Base-by-base conservation (phyloP, 2,329 filamentous ascomycete genomes). In the Aureobasidium sp. region DNA sequence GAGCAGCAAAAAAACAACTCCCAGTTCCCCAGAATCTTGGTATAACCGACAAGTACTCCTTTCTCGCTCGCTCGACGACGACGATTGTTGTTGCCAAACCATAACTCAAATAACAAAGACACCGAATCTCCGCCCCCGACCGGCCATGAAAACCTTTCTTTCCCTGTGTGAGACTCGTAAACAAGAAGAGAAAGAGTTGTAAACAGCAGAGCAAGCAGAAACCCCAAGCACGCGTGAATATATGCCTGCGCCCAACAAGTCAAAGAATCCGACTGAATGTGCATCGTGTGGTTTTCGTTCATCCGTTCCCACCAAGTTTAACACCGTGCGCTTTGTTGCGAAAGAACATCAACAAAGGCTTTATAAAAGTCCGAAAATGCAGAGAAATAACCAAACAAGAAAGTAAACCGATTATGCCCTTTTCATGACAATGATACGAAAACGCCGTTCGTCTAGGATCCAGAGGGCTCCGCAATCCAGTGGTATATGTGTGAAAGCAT, bases 241-340 rank as follows among this genome's bases (percentile, higher is more conserved):
- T 42, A 61, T 54, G 49, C 60, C 48, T 48, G 60, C 49, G 60
- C 60, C 48, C 60, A 62, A 49, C 19, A 62, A 53, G 56, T 37
- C 45, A 64, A 61, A 61, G 60, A 63, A 57, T 61, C 63, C 63
- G 59, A 64, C 56, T 61, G 61, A 60, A 62, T 64, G 56, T 63
- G 60, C 49, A 48, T 61, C 60, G 42, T 61, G 39, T 48, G 39
- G 40, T 54, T 56, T 61, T 61, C 49, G 39, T 53, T 53, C 49
- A 61, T 45, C 37, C 31, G 19, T 29, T 48, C 24, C 58, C 31
- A 53, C 37, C 37, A 17, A 35, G 50, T 50, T n/a, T 57, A 64
- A 62, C 59, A 61, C 62, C 59, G 31, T 50, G 58, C 62, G 40
- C 52, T 48, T 64, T 56, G 50, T 64, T 45, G 39, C 52, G 37